These are phyloP conservation scores for Daldinia grandis DNA, from an alignment of 495 filamentous ascomycete species.

Conservation along the genomic window DNA sequence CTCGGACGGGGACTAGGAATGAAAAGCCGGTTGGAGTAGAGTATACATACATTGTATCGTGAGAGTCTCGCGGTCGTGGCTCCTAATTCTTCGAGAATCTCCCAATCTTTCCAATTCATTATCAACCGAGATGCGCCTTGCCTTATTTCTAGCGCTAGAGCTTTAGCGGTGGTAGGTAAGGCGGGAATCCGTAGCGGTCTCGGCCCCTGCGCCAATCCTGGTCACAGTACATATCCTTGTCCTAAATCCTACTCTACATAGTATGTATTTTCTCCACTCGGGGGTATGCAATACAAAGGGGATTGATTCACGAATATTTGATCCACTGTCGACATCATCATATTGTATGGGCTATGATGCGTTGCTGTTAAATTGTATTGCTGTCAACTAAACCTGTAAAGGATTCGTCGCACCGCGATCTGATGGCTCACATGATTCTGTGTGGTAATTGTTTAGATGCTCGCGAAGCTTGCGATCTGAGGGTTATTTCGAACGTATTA, in stretches of 20 bases:
- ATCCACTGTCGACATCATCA: conserved; percentile 2
- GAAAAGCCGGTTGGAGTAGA: conserved; percentile 15
- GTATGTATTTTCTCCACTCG: background rate
- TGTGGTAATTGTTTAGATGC: background rate
- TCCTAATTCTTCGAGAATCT: conserved; percentile 9
- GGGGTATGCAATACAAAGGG: background rate
- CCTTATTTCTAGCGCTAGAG: background rate
- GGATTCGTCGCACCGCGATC: background rate
- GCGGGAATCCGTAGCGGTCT: conserved; percentile 22
- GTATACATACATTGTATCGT: conserved; percentile 1
- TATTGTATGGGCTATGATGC: background rate
- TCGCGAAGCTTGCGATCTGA: background rate
- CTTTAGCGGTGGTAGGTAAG: background rate
- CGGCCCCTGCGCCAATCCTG: conserved; percentile 30
- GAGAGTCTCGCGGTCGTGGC: background rate
- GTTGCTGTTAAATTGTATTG: background rate
- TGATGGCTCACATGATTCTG: background rate
- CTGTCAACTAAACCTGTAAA: background rate
- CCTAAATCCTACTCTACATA: background rate
- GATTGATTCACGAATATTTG: background rate
- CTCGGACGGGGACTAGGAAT: conserved; percentile 12
- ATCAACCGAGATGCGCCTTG: conserved; percentile 16
- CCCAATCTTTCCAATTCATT: conserved; percentile 9
- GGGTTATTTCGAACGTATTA: background rate
- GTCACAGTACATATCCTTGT: background rate